Evolutionary conservation across 202 grass and related monocot genomes (phyloP).

Genomic region (Eragrostis tef): DNA sequence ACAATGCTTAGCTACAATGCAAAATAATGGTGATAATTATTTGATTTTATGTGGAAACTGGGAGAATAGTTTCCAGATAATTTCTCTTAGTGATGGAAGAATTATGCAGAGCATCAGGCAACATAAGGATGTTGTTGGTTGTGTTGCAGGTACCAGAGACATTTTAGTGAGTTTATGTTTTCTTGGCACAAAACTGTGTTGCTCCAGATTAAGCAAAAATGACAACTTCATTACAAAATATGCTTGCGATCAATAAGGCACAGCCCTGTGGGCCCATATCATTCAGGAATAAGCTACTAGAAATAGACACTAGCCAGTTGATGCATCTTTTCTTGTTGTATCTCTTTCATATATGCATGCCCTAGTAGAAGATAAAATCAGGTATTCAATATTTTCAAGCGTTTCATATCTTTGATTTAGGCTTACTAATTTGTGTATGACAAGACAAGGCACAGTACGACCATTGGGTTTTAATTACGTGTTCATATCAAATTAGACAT

Average conservation of each 20-base stretch:
- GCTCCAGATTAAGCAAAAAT: conserved; percentile 29
- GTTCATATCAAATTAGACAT: conserved; percentile 30
- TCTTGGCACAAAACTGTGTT: not conserved
- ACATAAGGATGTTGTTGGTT: conserved; percentile 92
- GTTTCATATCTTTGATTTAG: conserved; percentile 4
- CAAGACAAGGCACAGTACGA: not conserved
- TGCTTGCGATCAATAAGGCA: conserved; percentile 2
- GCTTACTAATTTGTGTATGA: conserved; percentile 23
- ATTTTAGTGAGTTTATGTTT: conserved; percentile 26
- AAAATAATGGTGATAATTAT: conserved; percentile 86
- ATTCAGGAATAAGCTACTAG: not conserved
- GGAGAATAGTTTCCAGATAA: conserved; percentile 99
- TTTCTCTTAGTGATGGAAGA: conserved; percentile 88
- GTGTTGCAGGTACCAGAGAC: conserved; percentile 39
- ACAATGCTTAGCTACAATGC: conserved; percentile 74
- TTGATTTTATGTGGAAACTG: conserved; percentile 95
- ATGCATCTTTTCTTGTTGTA: conserved; percentile 19
- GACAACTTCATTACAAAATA: not conserved
- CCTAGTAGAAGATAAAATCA: not conserved
- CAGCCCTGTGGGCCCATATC: not conserved
- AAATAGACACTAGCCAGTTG: conserved; percentile 23
- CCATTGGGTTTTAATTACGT: not conserved
- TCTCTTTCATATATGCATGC: not conserved
- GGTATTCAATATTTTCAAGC: not conserved
- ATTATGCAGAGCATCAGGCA: conserved; percentile 94